Evolutionary conservation across 2,329 filamentous ascomycete genomes (phyloP).

Genomic region (Aspergillus sclerotialis): DNA sequence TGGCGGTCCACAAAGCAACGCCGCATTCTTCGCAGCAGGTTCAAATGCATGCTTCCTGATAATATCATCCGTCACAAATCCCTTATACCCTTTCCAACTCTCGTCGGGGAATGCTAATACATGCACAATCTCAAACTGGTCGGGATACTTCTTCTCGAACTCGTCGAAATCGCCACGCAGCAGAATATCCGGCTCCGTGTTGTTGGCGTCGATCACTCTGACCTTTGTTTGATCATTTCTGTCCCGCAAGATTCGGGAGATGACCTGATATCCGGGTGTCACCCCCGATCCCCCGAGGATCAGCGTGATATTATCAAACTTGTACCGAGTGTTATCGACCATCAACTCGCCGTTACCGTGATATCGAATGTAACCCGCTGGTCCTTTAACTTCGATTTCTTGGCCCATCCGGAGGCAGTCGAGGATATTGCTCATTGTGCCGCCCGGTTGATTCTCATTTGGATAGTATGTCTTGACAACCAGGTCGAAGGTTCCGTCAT

Average conservation of each 20-base stretch:
- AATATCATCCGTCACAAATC: constrained; percentile 28
- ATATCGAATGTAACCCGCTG: constrained; percentile 46
- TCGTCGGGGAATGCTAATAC: constrained; percentile 41
- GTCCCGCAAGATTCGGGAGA: constrained; percentile 36
- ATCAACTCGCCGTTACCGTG: constrained; percentile 39
- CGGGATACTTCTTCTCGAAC: constrained; percentile 29
- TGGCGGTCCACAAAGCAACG: constrained; percentile 45
- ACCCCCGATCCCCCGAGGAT: constrained; percentile 45
- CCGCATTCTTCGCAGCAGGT: constrained; percentile 33
- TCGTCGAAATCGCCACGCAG: constrained; percentile 37
- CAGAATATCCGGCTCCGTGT: constrained; percentile 42
- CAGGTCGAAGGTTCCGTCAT: constrained; percentile 42
- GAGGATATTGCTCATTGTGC: constrained; percentile 47
- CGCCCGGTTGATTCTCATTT: constrained; percentile 40
- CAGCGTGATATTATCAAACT: constrained; percentile 40
- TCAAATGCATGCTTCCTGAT: neutral
- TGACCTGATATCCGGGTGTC: constrained; percentile 45
- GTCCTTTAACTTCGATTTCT: constrained; percentile 45
- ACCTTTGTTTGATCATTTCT: constrained; percentile 32
- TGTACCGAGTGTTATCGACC: constrained; percentile 34
- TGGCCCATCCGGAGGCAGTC: constrained; percentile 43
- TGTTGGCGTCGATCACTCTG: constrained; percentile 44
- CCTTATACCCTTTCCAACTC: constrained; percentile 41
- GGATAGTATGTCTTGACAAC: constrained; percentile 48
- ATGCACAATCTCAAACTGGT: constrained; percentile 40